Evolutionary conservation across 163 green algal genomes (phyloP).

Genomic region (Prototheca wickerhamii): DNA sequence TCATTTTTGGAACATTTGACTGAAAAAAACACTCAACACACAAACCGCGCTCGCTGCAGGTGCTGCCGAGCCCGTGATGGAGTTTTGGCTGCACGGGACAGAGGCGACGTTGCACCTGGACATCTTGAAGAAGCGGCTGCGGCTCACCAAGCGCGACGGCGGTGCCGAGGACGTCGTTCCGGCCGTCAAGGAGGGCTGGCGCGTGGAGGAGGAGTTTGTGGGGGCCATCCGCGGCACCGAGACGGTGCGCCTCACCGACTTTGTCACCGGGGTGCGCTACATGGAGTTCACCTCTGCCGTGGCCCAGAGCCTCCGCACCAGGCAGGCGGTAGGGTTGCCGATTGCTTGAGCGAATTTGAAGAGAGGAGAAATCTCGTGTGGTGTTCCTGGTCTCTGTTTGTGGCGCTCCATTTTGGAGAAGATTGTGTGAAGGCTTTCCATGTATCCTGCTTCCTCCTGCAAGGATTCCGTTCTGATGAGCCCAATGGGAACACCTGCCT

Average conservation of each 20-base stretch:
- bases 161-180: slow-evolving; percentile 8
- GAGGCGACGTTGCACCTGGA: slow-evolving; percentile 31
- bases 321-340: slow-evolving; percentile 12
- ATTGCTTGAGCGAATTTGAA: too few species aligned
- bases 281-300: slow-evolving; percentile 44
- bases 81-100: slow-evolving; percentile 26
- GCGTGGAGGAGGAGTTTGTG: slow-evolving; percentile 38
- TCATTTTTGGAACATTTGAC: too few species aligned
- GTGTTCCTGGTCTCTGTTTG: too few species aligned
- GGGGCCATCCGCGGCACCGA: slow-evolving; percentile 22
- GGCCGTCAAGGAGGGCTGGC: slow-evolving; percentile 6
- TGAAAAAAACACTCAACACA: too few species aligned
- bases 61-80: not conserved
- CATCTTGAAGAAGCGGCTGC: slow-evolving; percentile 11
- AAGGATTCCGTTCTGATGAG: too few species aligned
- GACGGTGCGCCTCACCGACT: slow-evolving; percentile 17
- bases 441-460: too few species aligned
- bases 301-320: slow-evolving; percentile 12
- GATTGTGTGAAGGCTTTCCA: too few species aligned
- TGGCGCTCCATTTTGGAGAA: too few species aligned
- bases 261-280: slow-evolving; percentile 24
- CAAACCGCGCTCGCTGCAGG: not conserved
- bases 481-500: too few species aligned
- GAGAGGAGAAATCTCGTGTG: too few species aligned
- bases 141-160: slow-evolving; percentile 4